A percentile compares a stretch with the other conserved stretches of the same genome.
Conservation (phyloP, 805 yeast genomes). For the Pichia pseudocactophila region DNA sequence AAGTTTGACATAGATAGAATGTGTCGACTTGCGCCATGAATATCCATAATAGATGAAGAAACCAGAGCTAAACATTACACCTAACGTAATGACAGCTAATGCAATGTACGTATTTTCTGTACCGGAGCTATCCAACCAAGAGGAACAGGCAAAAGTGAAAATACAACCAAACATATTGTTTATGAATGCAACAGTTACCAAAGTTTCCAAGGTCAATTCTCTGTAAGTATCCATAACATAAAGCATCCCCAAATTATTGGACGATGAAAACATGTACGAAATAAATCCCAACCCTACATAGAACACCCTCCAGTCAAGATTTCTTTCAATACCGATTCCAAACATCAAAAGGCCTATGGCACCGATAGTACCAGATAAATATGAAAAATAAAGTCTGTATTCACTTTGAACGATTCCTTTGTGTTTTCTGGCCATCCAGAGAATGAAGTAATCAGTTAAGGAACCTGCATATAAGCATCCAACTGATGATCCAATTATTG, state of each 20-base stretch:
- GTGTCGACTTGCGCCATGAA: constrained; percentile 45
- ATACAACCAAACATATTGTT: constrained; percentile 56
- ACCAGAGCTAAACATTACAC: constrained; percentile 42
- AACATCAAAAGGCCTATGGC: constrained; percentile 56
- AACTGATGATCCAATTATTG: constrained; percentile 52
- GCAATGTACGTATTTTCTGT: constrained; percentile 53
- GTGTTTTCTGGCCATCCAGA: constrained; percentile 54
- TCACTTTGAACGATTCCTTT: constrained; percentile 59
- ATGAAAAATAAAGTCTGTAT: constrained; percentile 48
- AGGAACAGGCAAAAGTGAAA: constrained; percentile 58
- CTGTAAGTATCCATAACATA: constrained; percentile 62
- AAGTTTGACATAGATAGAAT: constrained; percentile 38
- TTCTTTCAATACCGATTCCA: constrained; percentile 53
- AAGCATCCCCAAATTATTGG: constrained; percentile 59
- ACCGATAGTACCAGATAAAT: constrained; percentile 48
- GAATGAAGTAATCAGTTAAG: constrained; percentile 52
- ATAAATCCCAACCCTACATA: constrained; percentile 56
- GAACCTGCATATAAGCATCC: constrained; percentile 62
- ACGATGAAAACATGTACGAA: constrained; percentile 60
- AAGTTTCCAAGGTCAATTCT: constrained; percentile 54
- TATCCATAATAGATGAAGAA: constrained; percentile 58
- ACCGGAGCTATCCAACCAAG: constrained; percentile 50
- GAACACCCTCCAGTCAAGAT: constrained; percentile 41
- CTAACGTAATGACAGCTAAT: constrained; percentile 49
- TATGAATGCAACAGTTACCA: constrained; percentile 57